Conservation (phyloP, 148 eudicot genomes). For the Polygonum maritimum region DNA sequence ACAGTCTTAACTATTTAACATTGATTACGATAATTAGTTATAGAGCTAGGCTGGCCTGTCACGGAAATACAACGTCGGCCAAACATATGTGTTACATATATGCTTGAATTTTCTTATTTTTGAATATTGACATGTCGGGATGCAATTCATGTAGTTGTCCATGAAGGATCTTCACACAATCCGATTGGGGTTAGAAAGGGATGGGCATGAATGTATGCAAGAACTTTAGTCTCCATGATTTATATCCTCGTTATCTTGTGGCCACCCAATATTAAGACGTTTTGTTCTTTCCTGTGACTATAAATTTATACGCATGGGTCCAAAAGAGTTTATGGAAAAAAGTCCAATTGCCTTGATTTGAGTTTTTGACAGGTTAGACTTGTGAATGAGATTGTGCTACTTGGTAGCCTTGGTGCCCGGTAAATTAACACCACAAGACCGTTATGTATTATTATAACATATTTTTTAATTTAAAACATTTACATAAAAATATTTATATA, state of each 20-base stretch:
- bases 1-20: too few species aligned
- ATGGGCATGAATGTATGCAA: background rate
- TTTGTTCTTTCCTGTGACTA: background rate
- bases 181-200: background rate
- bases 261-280: background rate
- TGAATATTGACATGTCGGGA: background rate
- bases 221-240: background rate
- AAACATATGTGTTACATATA: too few species aligned
- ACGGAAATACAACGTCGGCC: too few species aligned
- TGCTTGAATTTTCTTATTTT: background rate
- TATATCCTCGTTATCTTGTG: background rate
- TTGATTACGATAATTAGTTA: too few species aligned
- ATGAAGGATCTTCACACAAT: background rate
- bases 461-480: too few species aligned
- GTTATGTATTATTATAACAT: too few species aligned
- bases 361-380: background rate
- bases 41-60: too few species aligned
- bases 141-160: background rate
- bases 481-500: too few species aligned
- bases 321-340: background rate
- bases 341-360: background rate
- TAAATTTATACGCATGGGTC: background rate
- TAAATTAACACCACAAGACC: too few species aligned
- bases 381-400: background rate
- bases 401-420: too few species aligned